Base-by-base conservation (phyloP, 306 rosid genomes). In the Sicyos baderoa region DNA sequence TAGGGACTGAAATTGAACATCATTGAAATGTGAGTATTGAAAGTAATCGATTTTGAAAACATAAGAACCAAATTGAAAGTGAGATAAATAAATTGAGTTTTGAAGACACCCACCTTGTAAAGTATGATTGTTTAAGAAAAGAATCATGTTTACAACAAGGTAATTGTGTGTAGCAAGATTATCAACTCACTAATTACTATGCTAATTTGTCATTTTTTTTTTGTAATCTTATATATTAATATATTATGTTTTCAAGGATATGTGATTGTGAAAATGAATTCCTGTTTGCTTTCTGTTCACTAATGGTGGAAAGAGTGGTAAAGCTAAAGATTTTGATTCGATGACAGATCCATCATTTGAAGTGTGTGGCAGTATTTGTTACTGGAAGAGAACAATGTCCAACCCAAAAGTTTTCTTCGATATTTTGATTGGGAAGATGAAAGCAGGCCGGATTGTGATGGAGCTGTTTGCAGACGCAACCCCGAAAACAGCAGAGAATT, bases 381-480 rank as follows among this genome's bases (percentile, higher is more conserved):
- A 15, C 18, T 0, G 4, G 35, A 45, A 64, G 1, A 21, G 42
- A 52, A 69, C 52, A 67, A 92, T 92, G 96, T 29, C 88, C 11
- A 92, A 88, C 64, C 96, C 96, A 0, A 87, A 78, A 72, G 96
- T 92, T 70, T 92, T 83, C 85, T 92, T 92, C 67, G 96, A 92
- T 50, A 81, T 92, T 74, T 17, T 84, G 65, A 89, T 89, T 25
- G 98, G 95, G 67, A 86, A 25, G 78, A 70, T 68, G 79, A 92
- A 89, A 76, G 96, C 88, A 0, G 98, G 96, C 9, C 82, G 96
- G 32, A 63, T 89, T 48, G 86, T 86, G 17, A 85, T 89, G 91
- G 95, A 87, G 75, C 54, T 91, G 25, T 91, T 84, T 80, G 80
- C 88, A 2, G 97, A 89, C 76, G 72, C 13, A 12, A 84, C 91